Base-by-base conservation (phyloP, 345 rosid genomes). In the Combretum micranthum region DNA sequence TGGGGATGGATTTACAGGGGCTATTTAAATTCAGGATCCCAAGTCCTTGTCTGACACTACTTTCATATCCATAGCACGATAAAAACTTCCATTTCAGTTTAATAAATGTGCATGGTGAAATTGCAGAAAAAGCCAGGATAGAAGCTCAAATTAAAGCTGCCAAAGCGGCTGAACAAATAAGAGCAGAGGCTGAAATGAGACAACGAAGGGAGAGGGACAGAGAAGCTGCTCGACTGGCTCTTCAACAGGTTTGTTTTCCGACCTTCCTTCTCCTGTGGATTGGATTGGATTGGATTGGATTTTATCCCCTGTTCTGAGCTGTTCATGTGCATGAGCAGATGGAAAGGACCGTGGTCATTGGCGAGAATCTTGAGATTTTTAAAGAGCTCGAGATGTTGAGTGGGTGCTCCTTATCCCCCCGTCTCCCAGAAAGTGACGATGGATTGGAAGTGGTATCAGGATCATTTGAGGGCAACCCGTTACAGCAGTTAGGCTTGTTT, bases 81-180 rank as follows among this genome's bases (percentile, higher is more conserved):
- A 4, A 7, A 4, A 32, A 32, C 39, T 32, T 7, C 39, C 39
- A 32, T 32, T 32, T 7, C 39, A 7, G 39, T 32, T 7, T 32
- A 32, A 4, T 32, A 16, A 16, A 15, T 60, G 26, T 4, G 20
- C 10, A 37, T 10, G 2, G 13, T 43, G 15, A 48, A 3, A 32
- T 13, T 71, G 59, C 85, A 91, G 95, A 92, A 69, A 83, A 71
- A 60, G 82, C 83, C 15, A 78, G 71, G 69, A 84, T 86, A 53
- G 96, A 84, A 72, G 88, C 93, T 2, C 83, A 80, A 64, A 81
- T 88, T 15, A 67, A 59, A 76, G 90, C 85, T 37, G 87, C 90
- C 23, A 79, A 72, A 78, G 75, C 74, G 59, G 87, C 92, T 49
- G 49, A 74, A 3, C 69, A 60, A 56, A 67, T 47, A 70, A 77